Evolutionary conservation across 495 filamentous ascomycete genomes (phyloP).

Genomic region (Amorphotheca resinae): DNA sequence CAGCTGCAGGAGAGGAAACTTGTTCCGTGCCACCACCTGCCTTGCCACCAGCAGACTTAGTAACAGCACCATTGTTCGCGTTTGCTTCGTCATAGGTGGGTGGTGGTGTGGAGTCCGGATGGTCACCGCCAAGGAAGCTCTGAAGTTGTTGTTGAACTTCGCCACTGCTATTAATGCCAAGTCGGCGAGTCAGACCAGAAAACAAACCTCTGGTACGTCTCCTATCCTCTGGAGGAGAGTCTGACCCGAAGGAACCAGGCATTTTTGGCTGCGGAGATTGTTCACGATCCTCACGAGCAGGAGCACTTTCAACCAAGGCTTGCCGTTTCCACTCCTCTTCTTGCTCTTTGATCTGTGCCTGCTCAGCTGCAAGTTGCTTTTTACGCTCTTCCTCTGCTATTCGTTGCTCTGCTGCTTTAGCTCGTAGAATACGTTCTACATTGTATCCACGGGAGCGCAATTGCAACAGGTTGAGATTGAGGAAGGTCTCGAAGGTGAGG

Average conservation of each 20-base stretch:
- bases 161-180: conserved; percentile 45
- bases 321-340: conserved; percentile 44
- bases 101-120: conserved; percentile 9
- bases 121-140: conserved; percentile 24
- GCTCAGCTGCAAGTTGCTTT: conserved; percentile 66
- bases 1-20: conserved; percentile 41
- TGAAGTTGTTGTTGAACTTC: conserved; percentile 29
- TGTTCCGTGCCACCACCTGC: conserved; percentile 18
- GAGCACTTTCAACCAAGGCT: conserved; percentile 17
- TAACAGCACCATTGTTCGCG: neutral
- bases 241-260: conserved; percentile 55
- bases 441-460: conserved; percentile 82
- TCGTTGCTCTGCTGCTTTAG: conserved; percentile 70
- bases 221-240: conserved; percentile 19
- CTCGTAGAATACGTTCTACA: conserved; percentile 78
- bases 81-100: conserved; percentile 15
- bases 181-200: conserved; percentile 46
- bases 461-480: conserved; percentile 62
- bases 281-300: conserved; percentile 13
- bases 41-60: neutral
- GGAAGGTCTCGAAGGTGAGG: conserved; percentile 74
- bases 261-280: conserved; percentile 28
- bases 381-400: conserved; percentile 72
- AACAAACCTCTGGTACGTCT: conserved; percentile 41
- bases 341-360: conserved; percentile 46